Evolutionary conservation across 2,329 filamentous ascomycete genomes (phyloP), one percentile per base, ranked within the genome.

Genomic region (Mycocentrospora acerina): DNA sequence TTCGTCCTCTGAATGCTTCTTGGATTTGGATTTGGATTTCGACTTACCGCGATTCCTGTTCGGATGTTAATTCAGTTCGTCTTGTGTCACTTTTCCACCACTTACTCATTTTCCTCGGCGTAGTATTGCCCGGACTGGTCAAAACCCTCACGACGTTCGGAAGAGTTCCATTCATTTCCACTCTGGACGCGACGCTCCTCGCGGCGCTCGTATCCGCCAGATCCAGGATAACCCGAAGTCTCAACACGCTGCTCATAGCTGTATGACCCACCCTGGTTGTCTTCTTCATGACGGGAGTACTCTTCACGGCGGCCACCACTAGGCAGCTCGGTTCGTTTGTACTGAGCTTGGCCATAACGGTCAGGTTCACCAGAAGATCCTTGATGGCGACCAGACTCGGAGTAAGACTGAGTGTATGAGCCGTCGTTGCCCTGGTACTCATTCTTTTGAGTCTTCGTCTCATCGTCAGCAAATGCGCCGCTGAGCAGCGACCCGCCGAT

Each of bases 401-500:
- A 79, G 48, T 80, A 76, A 5, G 73, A 78, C 55, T 83, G 75
- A 4, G 74, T 79, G 62, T 82, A 80, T 6, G 79, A 81, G 15
- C 80, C 81, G 40, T 86, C 79, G 6, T 78, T 68, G 26, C 76
- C 74, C 29, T 80, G 76, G 24, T 74, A 73, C 41, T 77, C 70
- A 49, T 73, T 73, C 37, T 73, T 71, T 49, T 76, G 78, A 32
- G 69, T 72, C 55, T 81, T 74, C 40, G 75, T 80, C 30, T 81
- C 72, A 24, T 78, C 56, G 3, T 53, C 70, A 24, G 73, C 66
- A 35, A 85, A 78, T 11, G 76, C 77, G 10, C 78, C 77, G 9
- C 82, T 80, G 7, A 94, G 76, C 12, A 90, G 69, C 26, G 80
- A 81, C 24, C 78, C 78, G 19, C 76, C 74, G 44, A 79, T 67